phyloP scores from a whole-genome alignment of 139 green algal genomes.

The Auxenochlorella pyrenoidosa region DNA sequence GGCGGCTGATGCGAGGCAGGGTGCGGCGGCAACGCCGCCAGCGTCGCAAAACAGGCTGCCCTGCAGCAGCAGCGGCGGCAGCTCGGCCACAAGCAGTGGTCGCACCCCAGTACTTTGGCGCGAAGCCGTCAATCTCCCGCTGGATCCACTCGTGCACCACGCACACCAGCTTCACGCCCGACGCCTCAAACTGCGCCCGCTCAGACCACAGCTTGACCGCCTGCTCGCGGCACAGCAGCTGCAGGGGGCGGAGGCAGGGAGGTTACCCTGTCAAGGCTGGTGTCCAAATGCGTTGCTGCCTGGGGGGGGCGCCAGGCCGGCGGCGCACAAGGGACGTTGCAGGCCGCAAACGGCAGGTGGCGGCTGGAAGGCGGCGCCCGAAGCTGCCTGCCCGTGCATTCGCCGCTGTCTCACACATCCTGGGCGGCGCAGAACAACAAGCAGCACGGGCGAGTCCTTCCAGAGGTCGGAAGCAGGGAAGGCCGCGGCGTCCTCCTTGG shows the following conservation, averaged over 20 bases:
- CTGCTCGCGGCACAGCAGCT: slow-evolving; percentile 52
- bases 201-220: slow-evolving; percentile 36
- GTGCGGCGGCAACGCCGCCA: too few species aligned
- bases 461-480: slow-evolving; percentile 25
- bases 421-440: slow-evolving; percentile 40
- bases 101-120: slow-evolving; percentile 45
- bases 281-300: too few species aligned
- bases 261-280: too few species aligned
- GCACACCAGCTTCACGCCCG: slow-evolving; percentile 38
- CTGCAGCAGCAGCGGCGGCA: too few species aligned
- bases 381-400: too few species aligned
- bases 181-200: slow-evolving; percentile 30
- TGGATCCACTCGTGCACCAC: slow-evolving; percentile 54
- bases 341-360: too few species aligned
- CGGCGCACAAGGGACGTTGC: too few species aligned
- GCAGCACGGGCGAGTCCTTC: slow-evolving; percentile 12
- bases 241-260: neutral
- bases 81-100: too few species aligned
- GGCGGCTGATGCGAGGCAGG: too few species aligned
- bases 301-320: too few species aligned
- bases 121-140: slow-evolving; percentile 42
- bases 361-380: too few species aligned
- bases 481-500: neutral
- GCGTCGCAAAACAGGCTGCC: too few species aligned
- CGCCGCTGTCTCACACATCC: slow-evolving; percentile 40